Conservation (phyloP, 495 filamentous ascomycete genomes). For the Daldinia loculata region DNA sequence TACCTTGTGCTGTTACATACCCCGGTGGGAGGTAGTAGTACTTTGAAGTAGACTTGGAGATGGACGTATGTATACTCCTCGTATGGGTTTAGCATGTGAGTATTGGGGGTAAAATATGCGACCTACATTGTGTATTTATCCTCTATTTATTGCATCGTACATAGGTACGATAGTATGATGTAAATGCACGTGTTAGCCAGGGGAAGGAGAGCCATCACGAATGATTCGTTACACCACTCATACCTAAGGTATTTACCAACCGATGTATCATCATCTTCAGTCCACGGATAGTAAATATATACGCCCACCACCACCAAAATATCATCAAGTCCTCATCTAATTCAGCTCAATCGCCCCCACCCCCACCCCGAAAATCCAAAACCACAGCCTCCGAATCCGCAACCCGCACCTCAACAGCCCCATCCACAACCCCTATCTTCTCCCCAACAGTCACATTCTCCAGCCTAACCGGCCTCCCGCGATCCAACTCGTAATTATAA, state of each 20-base stretch:
- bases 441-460: conserved; percentile 67
- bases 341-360: not conserved
- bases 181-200: not conserved
- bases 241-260: not conserved
- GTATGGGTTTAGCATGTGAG: not conserved
- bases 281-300: too few species aligned
- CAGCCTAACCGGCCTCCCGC: conserved; percentile 64
- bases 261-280: not conserved
- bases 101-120: not conserved
- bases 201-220: not conserved
- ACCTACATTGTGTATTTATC: not conserved
- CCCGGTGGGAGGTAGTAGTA: conserved; percentile 15
- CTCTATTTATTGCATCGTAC: not conserved
- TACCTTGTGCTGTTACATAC: conserved; percentile 6
- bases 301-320: too few species aligned
- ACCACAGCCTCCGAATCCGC: conserved; percentile 61
- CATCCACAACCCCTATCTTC: conserved; percentile 53
- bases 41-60: not conserved
- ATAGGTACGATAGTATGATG: not conserved
- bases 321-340: not conserved
- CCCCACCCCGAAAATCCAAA: conserved; percentile 50
- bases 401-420: conserved; percentile 57
- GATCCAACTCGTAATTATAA: conserved; percentile 68
- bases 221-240: not conserved
- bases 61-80: not conserved